Percentiles rank a stretch among this genome's conserved stretches.
These are phyloP conservation scores for Alternaria rosae DNA, from an alignment of 2,329 filamentous ascomycete species.

Conservation along the genomic window DNA sequence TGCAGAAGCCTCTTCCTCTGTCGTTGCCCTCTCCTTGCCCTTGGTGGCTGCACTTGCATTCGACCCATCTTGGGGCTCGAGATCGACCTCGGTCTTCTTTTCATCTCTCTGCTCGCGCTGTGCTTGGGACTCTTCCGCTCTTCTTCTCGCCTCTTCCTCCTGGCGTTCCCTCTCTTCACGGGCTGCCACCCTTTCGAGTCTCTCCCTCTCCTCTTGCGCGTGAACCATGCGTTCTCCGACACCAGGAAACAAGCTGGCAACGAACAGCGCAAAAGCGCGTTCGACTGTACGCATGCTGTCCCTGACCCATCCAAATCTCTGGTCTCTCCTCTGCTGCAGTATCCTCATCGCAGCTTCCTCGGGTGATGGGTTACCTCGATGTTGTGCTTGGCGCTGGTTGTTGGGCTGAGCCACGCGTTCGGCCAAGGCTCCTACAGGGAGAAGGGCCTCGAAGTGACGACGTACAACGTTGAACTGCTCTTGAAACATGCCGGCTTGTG, in stretches of 20 bases:
- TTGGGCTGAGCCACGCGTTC: conserved; percentile 25
- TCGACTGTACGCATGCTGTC: conserved; percentile 57
- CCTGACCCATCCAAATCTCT: conserved; percentile 39
- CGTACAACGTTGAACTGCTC: conserved; percentile 49
- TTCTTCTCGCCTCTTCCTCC: conserved; percentile 20
- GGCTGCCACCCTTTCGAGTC: conserved; percentile 39
- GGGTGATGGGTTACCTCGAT: conserved; percentile 43
- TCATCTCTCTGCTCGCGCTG: conserved; percentile 17
- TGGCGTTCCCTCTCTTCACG: conserved; percentile 32
- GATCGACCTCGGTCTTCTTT: conserved; percentile 19
- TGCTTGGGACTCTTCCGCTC: conserved; percentile 16
- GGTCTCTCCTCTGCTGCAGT: conserved; percentile 45
- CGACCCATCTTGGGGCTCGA: neutral
- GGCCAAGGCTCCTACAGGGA: conserved; percentile 35
- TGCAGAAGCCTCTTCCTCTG: neutral
- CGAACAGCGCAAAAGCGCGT: conserved; percentile 66
- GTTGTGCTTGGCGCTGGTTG: conserved; percentile 8
- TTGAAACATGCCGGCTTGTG: conserved; percentile 53
- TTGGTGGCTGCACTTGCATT: conserved; percentile 15
- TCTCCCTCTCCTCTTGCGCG: conserved; percentile 59
- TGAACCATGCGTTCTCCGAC: conserved; percentile 68
- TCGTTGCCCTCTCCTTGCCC: conserved; percentile 28
- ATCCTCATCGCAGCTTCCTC: conserved; percentile 53
- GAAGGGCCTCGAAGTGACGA: conserved; percentile 55
- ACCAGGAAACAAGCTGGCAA: conserved; percentile 68